These are phyloP conservation scores for rapeseed (Brassica napus) DNA, from an alignment of 345 rosid species.

Conservation along the genomic window Da-Ae NC_063445.1:1799501-1800000, in stretches of 20 bases:
- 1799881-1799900: neutral
- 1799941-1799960: neutral
- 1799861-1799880: too few species aligned
- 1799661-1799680: neutral
- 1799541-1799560: conserved; percentile 30
- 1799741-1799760: neutral
- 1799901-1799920: neutral
- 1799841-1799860: too few species aligned
- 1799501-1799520: conserved; percentile 41
- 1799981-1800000: neutral
- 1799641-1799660: neutral
- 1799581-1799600: neutral
- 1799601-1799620: conserved; percentile 24
- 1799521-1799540: conserved; percentile 28
- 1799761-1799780: neutral
- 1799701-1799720: neutral
- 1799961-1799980: neutral
- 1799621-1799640: conserved; percentile 13
- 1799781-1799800: too few species aligned
- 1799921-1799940: neutral
- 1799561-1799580: neutral
- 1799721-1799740: neutral
- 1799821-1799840: too few species aligned
- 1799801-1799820: too few species aligned
- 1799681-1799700: conserved; percentile 4